Conservation (phyloP, 306 rosid genomes). For the Quillaja saponaria region DNA sequence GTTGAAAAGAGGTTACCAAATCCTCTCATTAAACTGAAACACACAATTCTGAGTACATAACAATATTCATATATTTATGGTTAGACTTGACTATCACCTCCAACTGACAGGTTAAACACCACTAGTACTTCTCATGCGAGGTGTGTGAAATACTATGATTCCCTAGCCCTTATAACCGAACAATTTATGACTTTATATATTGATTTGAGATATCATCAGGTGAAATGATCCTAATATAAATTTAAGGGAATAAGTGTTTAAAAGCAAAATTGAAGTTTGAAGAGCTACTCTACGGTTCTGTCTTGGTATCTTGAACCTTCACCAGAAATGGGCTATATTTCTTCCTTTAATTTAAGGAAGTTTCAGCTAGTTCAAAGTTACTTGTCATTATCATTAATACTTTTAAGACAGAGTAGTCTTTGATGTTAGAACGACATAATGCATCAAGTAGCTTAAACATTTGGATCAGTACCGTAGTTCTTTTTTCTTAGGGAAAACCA, state of each 20-base stretch:
- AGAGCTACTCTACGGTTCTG: constrained; percentile 11
- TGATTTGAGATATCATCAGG: constrained; percentile 9
- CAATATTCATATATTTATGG: constrained; percentile 10
- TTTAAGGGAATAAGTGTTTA: neutral
- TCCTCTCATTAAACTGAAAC: constrained; percentile 27
- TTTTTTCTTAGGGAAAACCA: neutral
- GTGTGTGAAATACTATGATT: neutral
- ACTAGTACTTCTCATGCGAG: neutral
- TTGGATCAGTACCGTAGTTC: neutral
- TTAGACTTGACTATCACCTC: constrained; percentile 1
- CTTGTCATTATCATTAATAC: neutral
- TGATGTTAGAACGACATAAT: constrained; percentile 15
- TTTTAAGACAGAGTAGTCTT: constrained; percentile 11
- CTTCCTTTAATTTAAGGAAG: neutral
- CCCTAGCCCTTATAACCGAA: constrained; percentile 3
- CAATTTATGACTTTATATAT: neutral
- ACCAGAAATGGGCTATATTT: neutral
- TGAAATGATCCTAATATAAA: neutral
- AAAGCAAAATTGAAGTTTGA: neutral
- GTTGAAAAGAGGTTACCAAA: constrained; percentile 26
- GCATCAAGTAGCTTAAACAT: constrained; percentile 22
- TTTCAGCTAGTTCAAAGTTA: neutral
- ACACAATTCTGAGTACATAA: constrained; percentile 5
- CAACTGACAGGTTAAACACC: constrained; percentile 1
- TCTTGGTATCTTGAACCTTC: neutral